phyloP scores from a whole-genome alignment of 257 asterid genomes.

The Solanum lycopersicoides region DNA sequence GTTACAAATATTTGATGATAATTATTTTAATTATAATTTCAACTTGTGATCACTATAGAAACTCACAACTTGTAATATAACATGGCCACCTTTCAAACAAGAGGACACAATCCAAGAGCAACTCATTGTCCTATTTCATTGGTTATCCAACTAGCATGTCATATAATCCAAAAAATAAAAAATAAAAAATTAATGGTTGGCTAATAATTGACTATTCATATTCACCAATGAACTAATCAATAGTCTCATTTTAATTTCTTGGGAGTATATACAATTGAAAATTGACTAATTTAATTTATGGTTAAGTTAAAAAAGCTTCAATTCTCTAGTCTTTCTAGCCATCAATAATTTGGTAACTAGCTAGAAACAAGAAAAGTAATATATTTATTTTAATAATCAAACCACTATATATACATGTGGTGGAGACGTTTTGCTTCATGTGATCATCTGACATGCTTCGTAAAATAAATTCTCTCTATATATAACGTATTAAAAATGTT shows the following conservation, averaged over 20 bases:
- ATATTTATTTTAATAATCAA: background rate
- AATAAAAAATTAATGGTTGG: background rate
- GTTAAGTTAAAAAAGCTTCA: background rate
- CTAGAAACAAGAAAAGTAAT: background rate
- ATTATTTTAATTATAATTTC: background rate
- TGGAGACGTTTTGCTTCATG: background rate
- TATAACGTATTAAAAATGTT: no score
- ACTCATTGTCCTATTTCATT: background rate
- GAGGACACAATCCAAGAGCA: background rate
- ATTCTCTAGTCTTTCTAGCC: no score
- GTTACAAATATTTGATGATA: no score
- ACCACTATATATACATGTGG: background rate
- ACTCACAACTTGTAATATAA: background rate
- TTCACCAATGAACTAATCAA: background rate
- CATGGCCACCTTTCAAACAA: background rate
- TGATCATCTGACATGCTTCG: background rate
- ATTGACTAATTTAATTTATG: background rate
- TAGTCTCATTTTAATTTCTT: background rate
- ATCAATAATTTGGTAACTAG: background rate
- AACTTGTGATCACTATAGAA: background rate
- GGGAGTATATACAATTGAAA: background rate
- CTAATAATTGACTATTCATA: background rate
- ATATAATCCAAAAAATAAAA: background rate
- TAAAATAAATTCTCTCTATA: background rate
- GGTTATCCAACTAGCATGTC: background rate